A percentile compares a stretch with the other conserved stretches of the same genome.
phyloP scores from a whole-genome alignment of 345 rosid species.

The Eucalyptus globulus region DNA sequence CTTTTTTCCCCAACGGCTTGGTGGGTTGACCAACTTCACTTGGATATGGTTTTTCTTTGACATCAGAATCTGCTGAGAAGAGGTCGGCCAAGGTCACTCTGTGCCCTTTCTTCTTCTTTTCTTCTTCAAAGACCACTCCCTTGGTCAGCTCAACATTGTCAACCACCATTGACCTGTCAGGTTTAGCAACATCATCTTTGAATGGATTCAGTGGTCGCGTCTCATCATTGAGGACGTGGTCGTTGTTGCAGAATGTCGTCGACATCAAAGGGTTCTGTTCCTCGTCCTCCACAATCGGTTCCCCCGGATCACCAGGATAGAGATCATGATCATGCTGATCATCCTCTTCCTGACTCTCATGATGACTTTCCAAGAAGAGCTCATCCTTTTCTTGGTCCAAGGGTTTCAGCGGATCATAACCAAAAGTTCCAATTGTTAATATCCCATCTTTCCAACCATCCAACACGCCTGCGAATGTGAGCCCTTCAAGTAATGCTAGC shows the following conservation, averaged over 20 bases:
- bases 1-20: neutral
- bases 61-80: slow-evolving; percentile 49
- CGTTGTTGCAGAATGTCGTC: slow-evolving; percentile 10
- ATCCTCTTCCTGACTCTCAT: slow-evolving; percentile 5
- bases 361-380: neutral
- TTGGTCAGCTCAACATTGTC: neutral
- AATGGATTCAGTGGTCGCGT: neutral
- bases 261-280: slow-evolving; percentile 65
- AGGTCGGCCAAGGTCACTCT: slow-evolving; percentile 80
- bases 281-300: slow-evolving; percentile 9
- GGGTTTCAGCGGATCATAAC: slow-evolving; percentile 31
- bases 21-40: slow-evolving; percentile 2
- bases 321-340: neutral
- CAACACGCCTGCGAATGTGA: slow-evolving; percentile 50
- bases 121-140: neutral
- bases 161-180: neutral
- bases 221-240: neutral
- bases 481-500: slow-evolving; percentile 16
- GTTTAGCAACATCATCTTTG: neutral
- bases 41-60: slow-evolving; percentile 11
- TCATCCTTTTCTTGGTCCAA: slow-evolving; percentile 4
- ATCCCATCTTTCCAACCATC: slow-evolving; percentile 80
- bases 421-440: slow-evolving; percentile 84
- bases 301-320: slow-evolving; percentile 1
- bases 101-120: slow-evolving; percentile 21